Conservation (phyloP, 768 basidiomycete species). For the Galerina marginata region DNA sequence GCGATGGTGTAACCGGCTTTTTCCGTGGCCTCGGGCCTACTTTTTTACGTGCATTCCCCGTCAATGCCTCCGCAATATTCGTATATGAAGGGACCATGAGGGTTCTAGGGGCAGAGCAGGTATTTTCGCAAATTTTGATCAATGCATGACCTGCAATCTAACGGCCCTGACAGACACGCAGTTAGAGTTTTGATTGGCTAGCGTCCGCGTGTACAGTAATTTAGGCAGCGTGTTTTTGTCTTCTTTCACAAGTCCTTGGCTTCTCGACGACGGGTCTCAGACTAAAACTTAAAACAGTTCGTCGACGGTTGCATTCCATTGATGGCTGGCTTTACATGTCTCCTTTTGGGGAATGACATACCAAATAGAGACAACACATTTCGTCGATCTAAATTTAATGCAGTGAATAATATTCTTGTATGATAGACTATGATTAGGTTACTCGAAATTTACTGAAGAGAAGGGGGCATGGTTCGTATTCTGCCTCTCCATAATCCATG, state of each 20-base stretch:
- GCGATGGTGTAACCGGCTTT: conserved; percentile 60
- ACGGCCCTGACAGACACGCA: conserved; percentile 46
- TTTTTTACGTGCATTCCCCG: conserved; percentile 75
- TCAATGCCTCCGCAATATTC: conserved; percentile 79
- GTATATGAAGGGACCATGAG: conserved; percentile 81
- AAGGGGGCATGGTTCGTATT: neutral
- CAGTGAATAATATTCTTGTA: conserved; percentile 4
- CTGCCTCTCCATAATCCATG: neutral
- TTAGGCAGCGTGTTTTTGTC: conserved; percentile 7
- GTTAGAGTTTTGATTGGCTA: conserved; percentile 35
- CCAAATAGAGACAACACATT: conserved; percentile 32
- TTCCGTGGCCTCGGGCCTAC: conserved; percentile 72
- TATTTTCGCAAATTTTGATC: conserved; percentile 27
- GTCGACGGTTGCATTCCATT: neutral
- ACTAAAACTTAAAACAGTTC: conserved; percentile 2
- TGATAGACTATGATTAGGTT: conserved; percentile 4
- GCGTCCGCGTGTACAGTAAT: conserved; percentile 12
- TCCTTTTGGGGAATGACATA: conserved; percentile 38
- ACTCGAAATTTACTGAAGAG: neutral
- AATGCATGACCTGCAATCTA: conserved; percentile 9
- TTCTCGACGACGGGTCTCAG: neutral
- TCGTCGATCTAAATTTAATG: conserved; percentile 10
- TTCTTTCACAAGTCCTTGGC: conserved; percentile 1
- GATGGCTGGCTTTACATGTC: conserved; percentile 21
- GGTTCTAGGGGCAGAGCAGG: conserved; percentile 68